These are phyloP conservation scores for Hsuehochloa calcarea DNA, from an alignment of 176 grass and related monocot genomes.

Conservation along the genomic window DNA sequence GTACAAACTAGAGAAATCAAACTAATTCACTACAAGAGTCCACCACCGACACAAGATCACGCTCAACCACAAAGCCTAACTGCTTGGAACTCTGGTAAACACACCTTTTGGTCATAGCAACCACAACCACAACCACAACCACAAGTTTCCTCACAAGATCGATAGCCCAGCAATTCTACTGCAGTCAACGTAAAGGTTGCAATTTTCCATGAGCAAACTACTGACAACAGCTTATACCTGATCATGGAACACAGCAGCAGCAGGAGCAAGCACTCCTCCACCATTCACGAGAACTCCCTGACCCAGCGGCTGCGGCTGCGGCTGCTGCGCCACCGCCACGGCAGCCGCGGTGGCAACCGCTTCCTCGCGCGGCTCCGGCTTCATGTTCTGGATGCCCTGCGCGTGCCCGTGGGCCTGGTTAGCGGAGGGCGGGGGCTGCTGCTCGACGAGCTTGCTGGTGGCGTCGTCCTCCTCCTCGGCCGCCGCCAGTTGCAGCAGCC, in stretches of 20 bases:
- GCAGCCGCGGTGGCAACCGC: background rate
- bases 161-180: slow-evolving; percentile 6
- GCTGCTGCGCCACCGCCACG: slow-evolving; percentile 23
- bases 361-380: slow-evolving; percentile 59
- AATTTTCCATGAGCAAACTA: background rate
- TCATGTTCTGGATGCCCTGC: slow-evolving; percentile 38
- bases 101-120: background rate
- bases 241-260: slow-evolving; percentile 52
- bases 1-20: slow-evolving; percentile 2
- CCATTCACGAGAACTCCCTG: slow-evolving; percentile 25
- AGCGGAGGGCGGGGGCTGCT: slow-evolving; percentile 1
- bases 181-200: background rate
- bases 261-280: background rate
- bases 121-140: background rate
- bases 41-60: background rate
- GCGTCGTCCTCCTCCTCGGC: slow-evolving; percentile 87
- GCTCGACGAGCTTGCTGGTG: slow-evolving; percentile 72
- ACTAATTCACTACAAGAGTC: background rate
- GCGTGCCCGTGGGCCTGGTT: slow-evolving; percentile 25
- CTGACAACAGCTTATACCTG: slow-evolving; percentile 34
- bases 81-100: background rate
- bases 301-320: slow-evolving; percentile 1
- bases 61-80: background rate
- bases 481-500: slow-evolving; percentile 52
- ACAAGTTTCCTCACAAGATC: background rate